Conservation (phyloP, 2,329 filamentous ascomycete species). For the Ophiostoma quercus region DNA sequence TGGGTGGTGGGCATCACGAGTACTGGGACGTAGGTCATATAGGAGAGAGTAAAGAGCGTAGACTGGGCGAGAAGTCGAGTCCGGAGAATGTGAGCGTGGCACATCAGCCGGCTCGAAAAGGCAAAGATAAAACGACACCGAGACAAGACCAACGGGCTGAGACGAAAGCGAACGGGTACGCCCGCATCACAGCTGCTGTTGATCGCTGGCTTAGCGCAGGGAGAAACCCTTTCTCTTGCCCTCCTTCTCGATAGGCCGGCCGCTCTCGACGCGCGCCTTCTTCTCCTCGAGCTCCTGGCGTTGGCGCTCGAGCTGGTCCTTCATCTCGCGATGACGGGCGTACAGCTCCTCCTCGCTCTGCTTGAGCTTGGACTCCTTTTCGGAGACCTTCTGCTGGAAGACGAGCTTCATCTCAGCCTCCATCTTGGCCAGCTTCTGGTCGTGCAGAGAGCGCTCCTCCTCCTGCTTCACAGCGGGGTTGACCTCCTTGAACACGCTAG, state of each 20-base stretch:
- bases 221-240: constrained; percentile 99
- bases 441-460: constrained; percentile 94
- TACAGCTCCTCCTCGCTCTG: constrained; percentile 99
- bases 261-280: constrained; percentile 91
- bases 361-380: constrained; percentile 99
- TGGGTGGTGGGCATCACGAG: constrained; percentile 48
- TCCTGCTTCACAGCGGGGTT: constrained; percentile 99
- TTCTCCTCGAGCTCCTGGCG: constrained; percentile 95
- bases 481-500: constrained; percentile 99
- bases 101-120: not conserved
- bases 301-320: constrained; percentile 96
- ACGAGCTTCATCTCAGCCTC: constrained; percentile 99
- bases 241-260: constrained; percentile 93
- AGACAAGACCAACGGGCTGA: not conserved
- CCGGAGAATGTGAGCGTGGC: not conserved
- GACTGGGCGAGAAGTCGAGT: constrained; percentile 23
- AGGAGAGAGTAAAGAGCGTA: constrained; percentile 31
- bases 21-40: constrained; percentile 48
- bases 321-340: constrained; percentile 98
- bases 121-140: constrained; percentile 4
- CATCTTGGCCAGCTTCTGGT: constrained; percentile 99
- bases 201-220: constrained; percentile 63
- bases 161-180: too few relatives aligned
- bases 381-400: constrained; percentile 99
- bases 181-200: constrained; percentile 22